A percentile compares a stretch with the other conserved stretches of the same genome.
Conservation (phyloP, 257 asterid species). For the Voacanga thouarsii region DNA sequence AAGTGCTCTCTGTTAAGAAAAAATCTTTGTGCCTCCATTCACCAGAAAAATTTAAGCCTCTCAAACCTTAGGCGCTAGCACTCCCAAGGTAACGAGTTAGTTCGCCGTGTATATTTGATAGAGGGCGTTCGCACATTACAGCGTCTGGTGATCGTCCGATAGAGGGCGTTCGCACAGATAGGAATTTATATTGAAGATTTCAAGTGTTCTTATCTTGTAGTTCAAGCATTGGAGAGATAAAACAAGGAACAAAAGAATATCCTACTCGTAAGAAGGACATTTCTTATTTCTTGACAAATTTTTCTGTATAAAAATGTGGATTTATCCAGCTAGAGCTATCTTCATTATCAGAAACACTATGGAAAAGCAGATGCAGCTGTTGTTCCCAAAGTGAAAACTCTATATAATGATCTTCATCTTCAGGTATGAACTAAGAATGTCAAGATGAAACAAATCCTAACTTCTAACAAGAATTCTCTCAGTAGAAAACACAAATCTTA, state of each 20-base stretch:
- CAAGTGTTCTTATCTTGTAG: constrained; percentile 95
- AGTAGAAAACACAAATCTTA: too few species aligned
- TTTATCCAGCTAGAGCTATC: not conserved
- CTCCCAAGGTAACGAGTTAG: too few species aligned
- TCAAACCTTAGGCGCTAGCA: too few species aligned
- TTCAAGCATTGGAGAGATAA: constrained; percentile 82
- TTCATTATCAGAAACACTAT: constrained; percentile 66
- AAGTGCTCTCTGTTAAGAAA: too few species aligned
- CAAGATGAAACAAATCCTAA: too few species aligned
- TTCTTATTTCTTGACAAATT: not conserved
- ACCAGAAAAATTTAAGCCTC: too few species aligned
- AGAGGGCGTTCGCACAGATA: too few species aligned
- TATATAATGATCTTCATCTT: constrained; percentile 71
- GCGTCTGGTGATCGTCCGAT: too few species aligned
- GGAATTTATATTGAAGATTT: constrained; percentile 95
- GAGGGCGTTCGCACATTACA: too few species aligned
- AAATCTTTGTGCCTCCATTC: too few species aligned
- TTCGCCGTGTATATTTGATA: too few species aligned
- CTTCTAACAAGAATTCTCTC: too few species aligned
- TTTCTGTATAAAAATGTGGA: not conserved
- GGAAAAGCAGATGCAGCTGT: constrained; percentile 64
- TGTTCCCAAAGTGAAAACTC: constrained; percentile 63
- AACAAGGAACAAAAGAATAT: constrained; percentile 72
- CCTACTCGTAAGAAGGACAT: constrained; percentile 50
- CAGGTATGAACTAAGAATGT: constrained; percentile 31